phyloP scores from a whole-genome alignment of 192 early-diverging fungal species.

The Coemansia sp. region DNA sequence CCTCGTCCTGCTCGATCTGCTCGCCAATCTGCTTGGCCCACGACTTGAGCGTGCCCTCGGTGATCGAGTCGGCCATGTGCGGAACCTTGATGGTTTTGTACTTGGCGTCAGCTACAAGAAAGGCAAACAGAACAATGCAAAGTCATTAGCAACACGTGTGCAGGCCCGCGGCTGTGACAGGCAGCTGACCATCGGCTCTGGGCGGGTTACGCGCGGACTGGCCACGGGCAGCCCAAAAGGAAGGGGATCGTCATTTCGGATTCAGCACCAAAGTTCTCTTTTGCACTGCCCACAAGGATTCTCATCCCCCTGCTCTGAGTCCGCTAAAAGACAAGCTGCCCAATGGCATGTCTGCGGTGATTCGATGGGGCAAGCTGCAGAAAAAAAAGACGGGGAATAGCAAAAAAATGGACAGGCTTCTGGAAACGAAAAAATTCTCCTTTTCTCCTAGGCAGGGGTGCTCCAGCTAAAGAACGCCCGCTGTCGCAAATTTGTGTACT shows the following conservation, averaged over 20 bases:
- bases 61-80: slow-evolving; percentile 97
- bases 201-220: background rate
- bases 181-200: no score
- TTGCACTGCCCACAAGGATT: slow-evolving; percentile 1
- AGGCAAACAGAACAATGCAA: background rate
- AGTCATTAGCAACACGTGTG: background rate
- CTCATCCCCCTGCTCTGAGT: background rate
- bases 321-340: background rate
- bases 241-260: slow-evolving; percentile 20
- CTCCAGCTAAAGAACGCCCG: background rate
- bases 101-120: slow-evolving; percentile 45
- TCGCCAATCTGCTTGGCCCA: slow-evolving; percentile 98
- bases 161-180: no score
- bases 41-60: slow-evolving; percentile 93
- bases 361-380: background rate
- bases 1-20: slow-evolving; percentile 91
- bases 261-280: background rate
- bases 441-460: slow-evolving; percentile 10
- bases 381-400: background rate
- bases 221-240: background rate
- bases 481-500: slow-evolving; percentile 5
- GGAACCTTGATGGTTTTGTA: slow-evolving; percentile 82
- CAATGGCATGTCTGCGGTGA: background rate
- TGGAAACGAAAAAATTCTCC: slow-evolving; percentile 18
- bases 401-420: background rate